Evolutionary conservation across 768 basidiomycete species (phyloP), one percentile per base, ranked within the genome.

Genomic region (Kwoniella heveanensis): DNA sequence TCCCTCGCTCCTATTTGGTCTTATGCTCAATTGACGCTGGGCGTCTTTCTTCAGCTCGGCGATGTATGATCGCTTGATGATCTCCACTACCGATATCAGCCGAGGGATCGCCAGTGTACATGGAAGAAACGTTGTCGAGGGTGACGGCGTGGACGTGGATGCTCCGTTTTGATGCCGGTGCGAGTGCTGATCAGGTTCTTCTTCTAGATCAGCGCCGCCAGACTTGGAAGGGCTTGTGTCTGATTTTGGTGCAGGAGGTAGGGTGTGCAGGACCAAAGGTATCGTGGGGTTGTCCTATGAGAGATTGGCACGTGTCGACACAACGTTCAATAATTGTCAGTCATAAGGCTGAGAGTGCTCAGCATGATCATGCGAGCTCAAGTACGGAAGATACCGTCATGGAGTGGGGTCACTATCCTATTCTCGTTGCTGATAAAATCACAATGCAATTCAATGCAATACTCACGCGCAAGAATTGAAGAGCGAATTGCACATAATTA

Each of bases 31-130:
- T 21, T 15, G 44, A 48, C 52, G 51, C 12, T 29, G 6, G 2
- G 25, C 7, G 27, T 46, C 12, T 49, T 22, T 21, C 29, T 24
- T 22, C 7, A 49, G 26, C 29, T 44, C 17, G 19, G 17, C 48
- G n/a, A 72, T 55, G 53, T 72, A 91, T 73, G 91, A 89, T 26
- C 91, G 85, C 73, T 92, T 92, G 70, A 91, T 85, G 60, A 92
- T 90, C 78, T 94, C 91, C 0, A 86, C 87, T 2, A 91, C 88
- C 0, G 88, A 86, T 37, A 93, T 82, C 8, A 94, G 83, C 0
- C 88, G 85, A 0, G 90, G 86, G 4, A 86, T 83, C 8, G 81
- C 75, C 0, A 80, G 57, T 1, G 72, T 76, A 22, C 71, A 69
- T 15, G 69, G 63, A 15, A 71, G 64, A 7, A 76, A 62, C 26